Percentiles rank a stretch among this genome's conserved stretches.
phyloP scores from a whole-genome alignment of 257 asterid genomes.

The Petrea volubilis region DNA sequence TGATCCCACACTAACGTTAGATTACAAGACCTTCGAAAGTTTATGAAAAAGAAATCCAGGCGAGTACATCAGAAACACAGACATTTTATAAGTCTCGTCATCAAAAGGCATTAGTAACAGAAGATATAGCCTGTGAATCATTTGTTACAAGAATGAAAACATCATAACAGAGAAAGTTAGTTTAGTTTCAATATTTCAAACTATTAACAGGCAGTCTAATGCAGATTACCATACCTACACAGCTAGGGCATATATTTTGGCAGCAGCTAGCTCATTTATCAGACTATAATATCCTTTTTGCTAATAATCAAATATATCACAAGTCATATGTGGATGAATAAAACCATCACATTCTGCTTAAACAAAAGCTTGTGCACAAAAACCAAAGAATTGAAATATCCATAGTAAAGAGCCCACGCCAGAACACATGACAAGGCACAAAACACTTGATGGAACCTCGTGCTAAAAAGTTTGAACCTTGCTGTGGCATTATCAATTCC shows the following conservation, averaged over 20 bases:
- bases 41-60: not conserved
- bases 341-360: not conserved
- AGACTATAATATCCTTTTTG: not conserved
- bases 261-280: not conserved
- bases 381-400: not conserved
- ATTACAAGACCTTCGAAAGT: not conserved
- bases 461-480: constrained; percentile 3
- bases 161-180: not conserved
- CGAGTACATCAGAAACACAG: not conserved
- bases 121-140: not conserved
- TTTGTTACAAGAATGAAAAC: not conserved
- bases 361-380: not conserved
- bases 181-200: not conserved
- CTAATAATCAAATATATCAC: no score
- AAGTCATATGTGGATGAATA: not conserved
- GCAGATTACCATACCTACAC: not conserved
- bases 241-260: not conserved
- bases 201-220: not conserved
- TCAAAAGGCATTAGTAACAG: not conserved
- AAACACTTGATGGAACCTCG: not conserved
- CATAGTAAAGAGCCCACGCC: constrained; percentile 1
- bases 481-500: constrained; percentile 13
- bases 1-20: not conserved
- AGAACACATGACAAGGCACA: constrained; percentile 2
- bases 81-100: not conserved